Conservation (phyloP, 1,284 basidiomycete genomes). For the Cutaneotrichosporon spelunceum region DNA sequence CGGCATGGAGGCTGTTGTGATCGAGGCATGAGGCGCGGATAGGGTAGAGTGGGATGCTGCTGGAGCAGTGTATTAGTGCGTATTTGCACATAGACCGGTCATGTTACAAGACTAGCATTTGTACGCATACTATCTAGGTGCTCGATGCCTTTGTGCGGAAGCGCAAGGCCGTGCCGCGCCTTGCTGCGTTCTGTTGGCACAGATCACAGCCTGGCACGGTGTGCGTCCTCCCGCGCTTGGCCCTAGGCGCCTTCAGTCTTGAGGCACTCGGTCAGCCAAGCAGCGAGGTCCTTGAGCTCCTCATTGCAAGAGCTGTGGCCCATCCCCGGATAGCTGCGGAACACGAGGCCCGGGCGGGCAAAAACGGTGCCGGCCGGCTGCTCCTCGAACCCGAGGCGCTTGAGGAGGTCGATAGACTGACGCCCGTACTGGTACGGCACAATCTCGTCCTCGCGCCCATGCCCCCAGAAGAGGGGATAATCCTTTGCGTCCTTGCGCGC, state of each 20-base stretch:
- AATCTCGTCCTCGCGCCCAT: conserved; percentile 73
- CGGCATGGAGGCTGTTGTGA: conserved; percentile 15
- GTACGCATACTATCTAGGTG: conserved; percentile 6
- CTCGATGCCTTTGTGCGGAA: not conserved
- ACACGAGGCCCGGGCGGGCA: conserved; percentile 51
- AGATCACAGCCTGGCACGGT: conserved; percentile 6
- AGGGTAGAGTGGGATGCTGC: not conserved
- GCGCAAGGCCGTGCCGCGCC: too few relatives aligned
- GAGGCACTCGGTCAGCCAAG: conserved; percentile 39
- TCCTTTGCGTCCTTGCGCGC: conserved; percentile 46
- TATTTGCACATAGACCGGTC: conserved; percentile 4
- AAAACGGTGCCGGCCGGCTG: conserved; percentile 38
- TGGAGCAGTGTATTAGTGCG: conserved; percentile 7
- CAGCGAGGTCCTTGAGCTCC: conserved; percentile 63
- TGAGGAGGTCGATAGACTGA: conserved; percentile 59
- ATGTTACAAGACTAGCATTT: conserved; percentile 12
- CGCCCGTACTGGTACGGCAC: conserved; percentile 59
- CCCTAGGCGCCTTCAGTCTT: conserved; percentile 33
- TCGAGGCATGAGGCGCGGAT: not conserved
- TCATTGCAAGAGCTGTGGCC: conserved; percentile 62
- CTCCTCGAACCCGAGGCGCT: conserved; percentile 56
- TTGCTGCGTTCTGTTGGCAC: not conserved
- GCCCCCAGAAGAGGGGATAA: conserved; percentile 82
- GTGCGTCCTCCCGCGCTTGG: not conserved
- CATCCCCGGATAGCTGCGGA: conserved; percentile 52